These are phyloP conservation scores for Davidsoniella australis DNA, from an alignment of 2,329 filamentous ascomycete genomes.

Conservation along the genomic window DNA sequence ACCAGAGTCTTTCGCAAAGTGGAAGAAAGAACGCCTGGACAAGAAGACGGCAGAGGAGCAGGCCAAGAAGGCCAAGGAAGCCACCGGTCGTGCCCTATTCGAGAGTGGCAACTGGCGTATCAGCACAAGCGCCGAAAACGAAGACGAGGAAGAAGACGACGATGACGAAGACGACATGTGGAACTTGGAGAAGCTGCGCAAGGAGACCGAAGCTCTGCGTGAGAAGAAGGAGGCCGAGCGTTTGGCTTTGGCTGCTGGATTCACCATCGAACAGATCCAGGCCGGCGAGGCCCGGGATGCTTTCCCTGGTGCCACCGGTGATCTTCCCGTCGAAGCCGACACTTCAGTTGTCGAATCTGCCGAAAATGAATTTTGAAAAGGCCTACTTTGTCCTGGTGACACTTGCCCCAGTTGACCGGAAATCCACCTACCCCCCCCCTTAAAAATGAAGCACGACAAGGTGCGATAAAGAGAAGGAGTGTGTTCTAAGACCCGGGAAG, in stretches of 20 bases:
- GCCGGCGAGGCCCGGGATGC: conserved; percentile 9
- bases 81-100: conserved; percentile 85
- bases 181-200: conserved; percentile 68
- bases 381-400: too few species aligned
- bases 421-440: too few species aligned
- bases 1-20: conserved; percentile 80
- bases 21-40: conserved; percentile 85
- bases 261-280: conserved; percentile 11
- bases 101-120: conserved; percentile 88
- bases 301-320: conserved; percentile 11
- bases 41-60: conserved; percentile 95
- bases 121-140: conserved; percentile 43
- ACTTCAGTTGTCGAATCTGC: too few species aligned
- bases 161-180: conserved; percentile 37
- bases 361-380: too few species aligned
- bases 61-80: conserved; percentile 80
- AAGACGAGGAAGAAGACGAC: conserved; percentile 46
- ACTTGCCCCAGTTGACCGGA: too few species aligned
- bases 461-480: not conserved
- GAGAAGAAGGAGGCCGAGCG: conserved; percentile 61
- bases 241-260: conserved; percentile 12
- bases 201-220: conserved; percentile 65
- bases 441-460: not conserved
- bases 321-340: not conserved
- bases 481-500: not conserved